Percentiles rank a stretch among this genome's conserved stretches.
These are phyloP conservation scores for Pseudodiploospora longispora DNA, from an alignment of 2,329 filamentous ascomycete genomes.

Conservation along the genomic window DNA sequence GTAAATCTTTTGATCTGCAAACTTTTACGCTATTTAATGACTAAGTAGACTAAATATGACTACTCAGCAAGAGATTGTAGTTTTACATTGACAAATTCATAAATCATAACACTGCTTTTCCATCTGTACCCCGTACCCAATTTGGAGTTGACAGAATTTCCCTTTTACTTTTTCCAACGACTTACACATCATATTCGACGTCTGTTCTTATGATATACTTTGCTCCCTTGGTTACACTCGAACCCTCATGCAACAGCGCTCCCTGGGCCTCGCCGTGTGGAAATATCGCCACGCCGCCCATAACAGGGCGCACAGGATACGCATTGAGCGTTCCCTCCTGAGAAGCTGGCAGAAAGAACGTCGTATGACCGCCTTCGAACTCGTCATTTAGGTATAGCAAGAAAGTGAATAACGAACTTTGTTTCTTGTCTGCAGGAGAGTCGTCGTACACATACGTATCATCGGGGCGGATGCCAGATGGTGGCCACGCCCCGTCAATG, in stretches of 20 bases:
- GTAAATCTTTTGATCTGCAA: no score
- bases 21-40: no score
- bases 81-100: no score
- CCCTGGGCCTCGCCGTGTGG: constrained; percentile 61
- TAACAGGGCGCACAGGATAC: constrained; percentile 59
- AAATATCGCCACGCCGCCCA: constrained; percentile 61
- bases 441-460: constrained; percentile 59
- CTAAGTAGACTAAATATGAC: no score
- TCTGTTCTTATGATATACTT: constrained; percentile 65
- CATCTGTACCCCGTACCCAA: no score
- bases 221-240: constrained; percentile 57
- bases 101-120: no score
- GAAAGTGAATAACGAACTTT: constrained; percentile 63
- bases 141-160: no score
- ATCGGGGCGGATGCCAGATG: constrained; percentile 52
- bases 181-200: constrained; percentile 56
- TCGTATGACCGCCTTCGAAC: constrained; percentile 64
- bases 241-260: constrained; percentile 61
- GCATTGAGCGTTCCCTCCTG: constrained; percentile 60
- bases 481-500: constrained; percentile 66
- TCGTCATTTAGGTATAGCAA: constrained; percentile 64
- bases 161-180: no score
- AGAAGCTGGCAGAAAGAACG: constrained; percentile 58
- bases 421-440: constrained; percentile 49
- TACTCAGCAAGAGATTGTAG: no score